Percentiles rank a stretch among this genome's conserved stretches.
Evolutionary conservation across 441 rosid genomes (phyloP).

Genomic region (Pelargonium myrrhifolium): DNA sequence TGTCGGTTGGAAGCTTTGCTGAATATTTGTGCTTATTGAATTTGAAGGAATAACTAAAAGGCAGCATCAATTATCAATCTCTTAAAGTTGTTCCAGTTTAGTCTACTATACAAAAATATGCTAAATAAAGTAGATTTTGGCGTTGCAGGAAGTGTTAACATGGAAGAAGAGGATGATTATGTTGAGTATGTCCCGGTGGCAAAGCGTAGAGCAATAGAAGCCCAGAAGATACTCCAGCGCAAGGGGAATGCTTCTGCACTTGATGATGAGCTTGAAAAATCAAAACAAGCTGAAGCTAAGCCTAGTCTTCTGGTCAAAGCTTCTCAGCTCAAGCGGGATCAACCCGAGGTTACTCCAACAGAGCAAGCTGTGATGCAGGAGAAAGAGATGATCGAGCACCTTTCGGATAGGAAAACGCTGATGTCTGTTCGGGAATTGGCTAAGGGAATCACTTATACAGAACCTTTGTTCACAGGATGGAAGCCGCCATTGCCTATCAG

Average conservation of each 20-base stretch:
- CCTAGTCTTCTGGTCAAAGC: constrained; percentile 89
- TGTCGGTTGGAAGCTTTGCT: not conserved
- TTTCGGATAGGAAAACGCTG: constrained; percentile 72
- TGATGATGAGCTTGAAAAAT: constrained; percentile 59
- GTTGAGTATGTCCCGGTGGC: constrained; percentile 77
- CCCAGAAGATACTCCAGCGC: constrained; percentile 65
- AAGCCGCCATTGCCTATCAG: constrained; percentile 64
- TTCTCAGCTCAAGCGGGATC: constrained; percentile 70
- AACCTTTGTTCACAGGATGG: constrained; percentile 71
- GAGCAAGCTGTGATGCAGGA: constrained; percentile 78
- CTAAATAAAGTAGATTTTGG: not conserved
- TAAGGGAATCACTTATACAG: constrained; percentile 74
- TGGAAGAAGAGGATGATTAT: constrained; percentile 74
- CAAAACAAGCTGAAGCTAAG: constrained; percentile 60
- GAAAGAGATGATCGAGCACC: constrained; percentile 83
- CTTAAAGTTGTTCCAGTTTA: not conserved
- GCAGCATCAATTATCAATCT: not conserved
- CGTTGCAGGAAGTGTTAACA: constrained; percentile 17
- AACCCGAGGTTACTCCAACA: constrained; percentile 33
- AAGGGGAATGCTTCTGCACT: constrained; percentile 54
- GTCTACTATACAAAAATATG: no score
- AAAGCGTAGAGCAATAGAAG: constrained; percentile 72
- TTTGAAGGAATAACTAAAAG: not conserved
- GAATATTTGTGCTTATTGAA: no score
- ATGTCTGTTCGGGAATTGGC: constrained; percentile 87